These are phyloP conservation scores for Neurospora hispaniola DNA, from an alignment of 495 filamentous ascomycete genomes.

Conservation along the genomic window DNA sequence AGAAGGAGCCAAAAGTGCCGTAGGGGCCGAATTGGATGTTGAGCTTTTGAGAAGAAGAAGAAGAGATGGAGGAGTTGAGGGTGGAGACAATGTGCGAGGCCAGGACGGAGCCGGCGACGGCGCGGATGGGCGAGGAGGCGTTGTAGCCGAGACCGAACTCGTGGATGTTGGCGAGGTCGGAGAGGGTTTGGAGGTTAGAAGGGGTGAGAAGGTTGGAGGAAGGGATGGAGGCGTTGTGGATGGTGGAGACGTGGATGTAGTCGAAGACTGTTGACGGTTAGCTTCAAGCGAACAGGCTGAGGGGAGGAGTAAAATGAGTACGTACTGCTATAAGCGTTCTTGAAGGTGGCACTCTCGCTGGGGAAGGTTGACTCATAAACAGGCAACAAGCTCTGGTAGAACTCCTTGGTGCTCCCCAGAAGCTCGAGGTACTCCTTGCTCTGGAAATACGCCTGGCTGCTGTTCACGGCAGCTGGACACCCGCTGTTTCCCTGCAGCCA, in stretches of 20 bases:
- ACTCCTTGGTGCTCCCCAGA: constrained; percentile 43
- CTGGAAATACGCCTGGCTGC: constrained; percentile 63
- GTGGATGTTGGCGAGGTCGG: constrained; percentile 54
- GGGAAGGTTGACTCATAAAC: constrained; percentile 50
- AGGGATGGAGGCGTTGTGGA: constrained; percentile 58
- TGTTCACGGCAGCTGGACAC: constrained; percentile 52
- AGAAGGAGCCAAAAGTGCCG: constrained; percentile 63
- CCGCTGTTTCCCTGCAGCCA: constrained; percentile 48
- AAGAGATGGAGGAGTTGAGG: constrained; percentile 48
- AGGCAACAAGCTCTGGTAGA: constrained; percentile 55
- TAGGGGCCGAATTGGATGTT: constrained; percentile 60
- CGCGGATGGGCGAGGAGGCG: constrained; percentile 30
- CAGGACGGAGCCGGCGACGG: constrained; percentile 49
- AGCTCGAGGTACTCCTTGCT: constrained; percentile 44
- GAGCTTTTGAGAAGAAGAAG: constrained; percentile 34
- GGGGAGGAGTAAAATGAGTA: not conserved
- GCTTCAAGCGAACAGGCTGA: not conserved
- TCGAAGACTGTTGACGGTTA: constrained; percentile 52
- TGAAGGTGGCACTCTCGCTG: constrained; percentile 44
- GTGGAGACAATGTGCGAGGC: constrained; percentile 55
- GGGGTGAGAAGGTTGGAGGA: constrained; percentile 35
- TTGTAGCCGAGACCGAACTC: constrained; percentile 56
- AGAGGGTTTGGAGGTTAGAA: constrained; percentile 44
- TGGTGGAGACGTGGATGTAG: constrained; percentile 58
- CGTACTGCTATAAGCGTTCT: constrained; percentile 59